Evolutionary conservation across 257 asterid genomes (phyloP).

Genomic region (Voacanga thouarsii): DNA sequence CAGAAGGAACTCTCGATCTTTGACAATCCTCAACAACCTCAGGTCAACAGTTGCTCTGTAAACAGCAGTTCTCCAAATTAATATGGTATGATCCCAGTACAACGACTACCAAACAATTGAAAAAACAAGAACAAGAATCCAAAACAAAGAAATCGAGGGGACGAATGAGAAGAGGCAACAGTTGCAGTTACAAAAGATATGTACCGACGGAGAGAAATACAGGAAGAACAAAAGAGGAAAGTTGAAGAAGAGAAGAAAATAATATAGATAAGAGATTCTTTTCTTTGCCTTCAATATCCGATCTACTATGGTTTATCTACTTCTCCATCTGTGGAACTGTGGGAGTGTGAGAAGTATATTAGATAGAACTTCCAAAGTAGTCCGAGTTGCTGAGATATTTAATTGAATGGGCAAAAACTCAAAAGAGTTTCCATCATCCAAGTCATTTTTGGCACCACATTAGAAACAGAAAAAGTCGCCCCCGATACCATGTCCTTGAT

Average conservation of each 20-base stretch:
- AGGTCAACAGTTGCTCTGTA: conserved; percentile 24
- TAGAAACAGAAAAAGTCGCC: too few species aligned
- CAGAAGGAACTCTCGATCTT: conserved; percentile 14
- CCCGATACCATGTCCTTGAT: too few species aligned
- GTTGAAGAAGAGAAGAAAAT: not conserved
- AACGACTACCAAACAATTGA: not conserved
- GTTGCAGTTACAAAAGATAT: not conserved
- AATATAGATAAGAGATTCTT: conserved; percentile 38
- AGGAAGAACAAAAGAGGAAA: conserved; percentile 19
- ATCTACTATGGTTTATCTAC: not conserved
- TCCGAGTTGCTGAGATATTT: not conserved
- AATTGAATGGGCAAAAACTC: not conserved
- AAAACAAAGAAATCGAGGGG: not conserved
- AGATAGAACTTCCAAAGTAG: too few species aligned
- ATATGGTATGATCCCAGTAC: conserved; percentile 3
- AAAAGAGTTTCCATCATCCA: conserved; percentile 2
- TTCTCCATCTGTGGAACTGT: not conserved
- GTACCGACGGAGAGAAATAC: conserved; percentile 22
- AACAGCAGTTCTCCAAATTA: not conserved
- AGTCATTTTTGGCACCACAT: too few species aligned
- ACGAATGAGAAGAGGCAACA: not conserved
- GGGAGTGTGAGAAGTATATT: not conserved
- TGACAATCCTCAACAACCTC: conserved; percentile 12
- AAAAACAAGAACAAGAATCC: not conserved
- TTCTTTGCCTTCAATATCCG: not conserved